Base-by-base conservation (phyloP, 2,329 filamentous ascomycete species). In the Sporothrix schenckii region DNA sequence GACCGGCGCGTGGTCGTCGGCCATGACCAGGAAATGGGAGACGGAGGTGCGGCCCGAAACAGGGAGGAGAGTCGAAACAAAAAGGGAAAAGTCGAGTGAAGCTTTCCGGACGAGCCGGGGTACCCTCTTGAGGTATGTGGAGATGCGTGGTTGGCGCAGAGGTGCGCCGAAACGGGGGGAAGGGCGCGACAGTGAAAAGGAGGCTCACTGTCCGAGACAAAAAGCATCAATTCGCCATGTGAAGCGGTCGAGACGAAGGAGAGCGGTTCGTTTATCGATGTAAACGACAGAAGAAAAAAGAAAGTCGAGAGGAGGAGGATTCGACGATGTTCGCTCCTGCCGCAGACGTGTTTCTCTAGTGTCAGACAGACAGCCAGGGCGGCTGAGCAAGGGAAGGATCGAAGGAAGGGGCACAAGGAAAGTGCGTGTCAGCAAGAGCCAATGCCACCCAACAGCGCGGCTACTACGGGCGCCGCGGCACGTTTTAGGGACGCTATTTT, bases 1-100 rank as follows among this genome's bases (percentile, higher is more conserved):
- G 53, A 27, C 58, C 54, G 66, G 30, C 16, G 66, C 66, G 60
- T 68, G 66, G 21, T 53, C n/a, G 49, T 50, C 56, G 56, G 60
- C 52, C 60, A 66, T 50, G 6, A 19, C 2, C 19, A 50, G 49
- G 49, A n/a, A 19, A 21, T 69, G 39, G 21, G 21, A n/a, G 10
- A 34, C 49, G 24, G 34, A 19, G 41, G 27, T 11, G 27, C 3
- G 27, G 27, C 2, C 10, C 34, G 56, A 61, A 34, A 34, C 5
- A 21, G n/a, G 27, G 27, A 21, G 61, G 49, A 16, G n/a, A 11
- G 21, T 44, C 34, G 4, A 61, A 4, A 30, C 27, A 30, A 30
- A 30, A 19, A 44, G 13, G 39, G n/a, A 11, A 9, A 44, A 2
- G 41, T 44, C 34, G 4, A 61, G 4, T 3, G 30, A 61, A 24